Percentiles rank a stretch among this genome's conserved stretches.
Conservation (phyloP, 2,329 filamentous ascomycete species). For the Aplosporella prunicola region DNA sequence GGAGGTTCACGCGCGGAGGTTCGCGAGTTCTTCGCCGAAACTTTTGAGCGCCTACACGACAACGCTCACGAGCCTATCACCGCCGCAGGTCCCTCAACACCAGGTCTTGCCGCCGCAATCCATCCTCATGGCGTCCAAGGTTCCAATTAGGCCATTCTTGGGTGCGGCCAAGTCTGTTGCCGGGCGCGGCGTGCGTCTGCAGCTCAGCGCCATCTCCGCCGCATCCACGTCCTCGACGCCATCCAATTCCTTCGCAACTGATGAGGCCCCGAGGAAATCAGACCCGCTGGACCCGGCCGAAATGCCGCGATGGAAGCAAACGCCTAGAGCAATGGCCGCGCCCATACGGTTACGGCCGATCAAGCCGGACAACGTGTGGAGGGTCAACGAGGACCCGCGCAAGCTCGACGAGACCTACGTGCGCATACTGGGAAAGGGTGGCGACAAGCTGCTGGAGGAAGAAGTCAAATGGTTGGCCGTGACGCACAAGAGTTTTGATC, state of each 20-base stretch:
- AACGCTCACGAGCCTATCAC: conserved; percentile 13
- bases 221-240: conserved; percentile 28
- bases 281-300: conserved; percentile 19
- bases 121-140: conserved; percentile 39
- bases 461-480: conserved; percentile 95
- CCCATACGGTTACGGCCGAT: conserved; percentile 47
- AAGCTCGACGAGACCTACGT: conserved; percentile 70
- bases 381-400: conserved; percentile 65
- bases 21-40: conserved; percentile 5
- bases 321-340: conserved; percentile 38
- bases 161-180: conserved; percentile 19
- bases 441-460: conserved; percentile 67
- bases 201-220: conserved; percentile 17
- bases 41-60: conserved; percentile 12
- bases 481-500: conserved; percentile 97
- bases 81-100: conserved; percentile 8
- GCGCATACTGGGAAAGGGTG: conserved; percentile 62
- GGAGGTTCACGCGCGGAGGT: not conserved
- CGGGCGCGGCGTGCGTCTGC: conserved; percentile 18
- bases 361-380: conserved; percentile 50
- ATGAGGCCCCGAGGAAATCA: conserved; percentile 16
- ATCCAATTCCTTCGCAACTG: conserved; percentile 15
- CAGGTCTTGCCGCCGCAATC: conserved; percentile 6
- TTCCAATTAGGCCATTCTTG: conserved; percentile 26
- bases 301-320: conserved; percentile 42